A percentile compares a stretch with the other conserved stretches of the same genome.
Evolutionary conservation across 192 early-diverging fungal genomes (phyloP).

Genomic region (Backusella luteola): DNA sequence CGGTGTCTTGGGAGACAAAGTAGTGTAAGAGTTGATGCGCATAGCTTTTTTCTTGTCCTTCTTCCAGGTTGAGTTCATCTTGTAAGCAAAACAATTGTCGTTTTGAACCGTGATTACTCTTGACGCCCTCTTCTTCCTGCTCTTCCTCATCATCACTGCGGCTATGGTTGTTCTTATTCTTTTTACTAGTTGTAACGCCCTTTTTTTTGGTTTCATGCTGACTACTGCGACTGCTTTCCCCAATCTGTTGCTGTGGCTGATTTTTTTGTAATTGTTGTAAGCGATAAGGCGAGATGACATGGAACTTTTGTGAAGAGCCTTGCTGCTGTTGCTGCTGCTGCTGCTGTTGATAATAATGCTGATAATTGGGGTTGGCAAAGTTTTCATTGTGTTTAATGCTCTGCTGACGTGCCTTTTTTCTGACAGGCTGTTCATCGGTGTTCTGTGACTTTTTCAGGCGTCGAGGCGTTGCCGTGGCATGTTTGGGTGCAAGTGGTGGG

Average conservation of each 20-base stretch:
- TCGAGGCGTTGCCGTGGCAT: constrained; percentile 46
- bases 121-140: neutral
- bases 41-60: constrained; percentile 48
- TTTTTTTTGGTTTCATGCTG: neutral
- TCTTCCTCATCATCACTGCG: neutral
- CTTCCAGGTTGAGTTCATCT: constrained; percentile 46
- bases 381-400: constrained; percentile 18
- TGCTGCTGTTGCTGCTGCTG: neutral
- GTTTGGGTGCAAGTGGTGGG: constrained; percentile 57
- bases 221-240: neutral
- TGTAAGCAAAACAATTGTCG: constrained; percentile 26
- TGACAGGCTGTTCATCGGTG: neutral
- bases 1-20: constrained; percentile 21
- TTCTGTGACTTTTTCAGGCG: constrained; percentile 40
- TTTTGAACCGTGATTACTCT: neutral
- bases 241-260: neutral
- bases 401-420: constrained; percentile 39
- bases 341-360: constrained; percentile 5
- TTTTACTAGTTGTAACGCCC: constrained; percentile 13
- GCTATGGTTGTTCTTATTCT: neutral
- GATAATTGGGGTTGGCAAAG: constrained; percentile 20
- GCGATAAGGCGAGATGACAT: neutral
- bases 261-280: neutral
- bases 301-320: neutral
- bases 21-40: constrained; percentile 21